Base-by-base conservation (phyloP, 2,329 filamentous ascomycete species). In the Lachnellula subtilissima region DNA sequence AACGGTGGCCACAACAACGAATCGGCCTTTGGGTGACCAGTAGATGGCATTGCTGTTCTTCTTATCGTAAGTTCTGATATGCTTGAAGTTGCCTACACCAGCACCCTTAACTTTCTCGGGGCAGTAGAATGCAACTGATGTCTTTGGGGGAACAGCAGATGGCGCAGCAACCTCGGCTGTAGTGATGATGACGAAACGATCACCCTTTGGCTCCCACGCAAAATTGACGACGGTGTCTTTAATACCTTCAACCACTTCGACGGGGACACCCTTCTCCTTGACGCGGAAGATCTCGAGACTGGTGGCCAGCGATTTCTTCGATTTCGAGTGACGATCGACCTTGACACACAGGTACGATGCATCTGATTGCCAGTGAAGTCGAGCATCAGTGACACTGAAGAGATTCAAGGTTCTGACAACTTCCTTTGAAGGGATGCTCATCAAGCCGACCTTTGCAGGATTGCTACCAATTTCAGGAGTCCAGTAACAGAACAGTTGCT, bases 201-300 rank as follows among this genome's bases (percentile, higher is more conserved):
- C 92, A 60, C 94, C 94, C 78, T 97, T 97, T 61, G 94, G 94
- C 72, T 99, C 94, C 94, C 94, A 99, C 9, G 94, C 91, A 71
- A 99, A 99, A 80, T 99, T 99, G 77, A 99, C 96, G 66, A 99
- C 94, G 1, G 92, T 96, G 70, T 97, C 94, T 77, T 97, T 97
- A 76, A 99, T 89, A 53, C 88, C 91, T 74, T 99, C 94, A 51
- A 99, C 91, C 55, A 97, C 94, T 74, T 99, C 94, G 53, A 99
- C 93, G 1, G 94, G 94, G 2, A 99, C 94, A 65, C 94, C 93
- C 83, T 99, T 99, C 75, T 99, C 94, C 72, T 85, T 87, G 66
- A 99, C 84, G 59, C 94, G 90, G 87, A 99, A 99, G 71, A 99
- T 97, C 74, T 99, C 94, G 37, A 99, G 84, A 65, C 96, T 97